Base-by-base conservation (phyloP, 2,329 filamentous ascomycete species). In the Xenosphaeropsis pyriputrescens region DNA sequence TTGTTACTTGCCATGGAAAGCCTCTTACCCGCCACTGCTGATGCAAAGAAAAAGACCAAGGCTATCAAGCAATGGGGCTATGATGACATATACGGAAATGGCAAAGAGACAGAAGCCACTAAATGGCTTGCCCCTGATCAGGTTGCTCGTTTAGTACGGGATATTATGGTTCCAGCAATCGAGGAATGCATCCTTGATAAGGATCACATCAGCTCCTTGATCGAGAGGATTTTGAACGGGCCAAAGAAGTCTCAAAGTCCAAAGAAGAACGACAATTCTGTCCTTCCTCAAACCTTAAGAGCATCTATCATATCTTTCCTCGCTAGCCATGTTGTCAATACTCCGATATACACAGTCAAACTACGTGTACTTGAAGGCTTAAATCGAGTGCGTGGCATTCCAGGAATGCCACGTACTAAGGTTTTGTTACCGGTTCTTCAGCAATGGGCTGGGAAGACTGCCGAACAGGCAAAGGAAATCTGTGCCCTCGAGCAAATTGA, bases 141-240 rank as follows among this genome's bases (percentile, higher is more conserved):
- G 38, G 62, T 63, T 2, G 61, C 68, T 32, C 76, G 72, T 41
- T 58, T 93, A 15, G 52, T 91, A 1, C 67, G 73, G 15, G 65
- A 72, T 15, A 66, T 81, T 29, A 59, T 95, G n/a, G 56, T 85
- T 15, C 84, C 84, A 0, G 72, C 70, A 2, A 60, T 94, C 8
- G 88, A 95, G 57, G 91, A 95, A 57, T 93, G 80, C 50, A 68
- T 89, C 3, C 72, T 95, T 46, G 86, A 96, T 52, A 63, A 74
- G 4, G 72, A 70, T 18, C 78, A 91, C 43, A 67, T 94, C 33
- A 62, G 69, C 18, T 71, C 72, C 15, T 68, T 78, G 2, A 55
- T 94, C 5, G 67, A 72, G 42, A 67, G 64, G 22, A 59, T 68
- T 0, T 54, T 91, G 9, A 74, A 78, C 46, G 71, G 72, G 38